A percentile compares a stretch with the other conserved stretches of the same genome.
These are phyloP conservation scores for Dentipellis sp. DNA, from an alignment of 768 basidiomycete genomes.

Conservation along the genomic window DNA sequence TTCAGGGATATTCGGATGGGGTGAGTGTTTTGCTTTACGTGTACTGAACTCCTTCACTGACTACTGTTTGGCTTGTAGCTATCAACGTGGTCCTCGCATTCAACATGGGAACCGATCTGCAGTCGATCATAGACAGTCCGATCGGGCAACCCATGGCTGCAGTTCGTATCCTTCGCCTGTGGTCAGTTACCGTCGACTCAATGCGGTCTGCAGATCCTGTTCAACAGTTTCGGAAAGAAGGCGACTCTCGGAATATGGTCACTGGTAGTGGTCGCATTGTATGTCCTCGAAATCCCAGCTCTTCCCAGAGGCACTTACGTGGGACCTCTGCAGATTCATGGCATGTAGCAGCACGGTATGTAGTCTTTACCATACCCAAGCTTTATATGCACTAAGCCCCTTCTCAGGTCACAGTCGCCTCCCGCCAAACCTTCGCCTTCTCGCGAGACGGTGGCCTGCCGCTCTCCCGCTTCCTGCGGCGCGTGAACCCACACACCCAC, in stretches of 20 bases:
- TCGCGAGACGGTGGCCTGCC: conserved; percentile 63
- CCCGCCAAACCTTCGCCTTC: conserved; percentile 65
- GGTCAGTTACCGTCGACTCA: no score
- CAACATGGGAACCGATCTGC: conserved; percentile 33
- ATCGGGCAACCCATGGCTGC: conserved; percentile 26
- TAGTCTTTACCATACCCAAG: conserved; percentile 1
- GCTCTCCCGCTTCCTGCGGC: conserved; percentile 51
- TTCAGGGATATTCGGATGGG: conserved; percentile 45
- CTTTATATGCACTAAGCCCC: background rate
- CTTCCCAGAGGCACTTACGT: background rate
- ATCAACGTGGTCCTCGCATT: conserved; percentile 16
- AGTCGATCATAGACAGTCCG: conserved; percentile 21
- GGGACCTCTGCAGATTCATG: conserved; percentile 31
- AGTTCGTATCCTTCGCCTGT: background rate
- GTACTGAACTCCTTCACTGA: conserved; percentile 11
- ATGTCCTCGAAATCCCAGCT: background rate
- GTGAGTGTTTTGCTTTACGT: conserved; percentile 23
- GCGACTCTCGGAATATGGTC: conserved; percentile 25
- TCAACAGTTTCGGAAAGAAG: conserved; percentile 20
- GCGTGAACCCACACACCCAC: conserved; percentile 40
- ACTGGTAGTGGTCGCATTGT: conserved; percentile 20
- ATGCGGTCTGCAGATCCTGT: conserved; percentile 5
- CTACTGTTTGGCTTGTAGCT: conserved; percentile 5
- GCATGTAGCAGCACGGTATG: conserved; percentile 50
- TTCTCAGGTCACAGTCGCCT: conserved; percentile 29